Evolutionary conservation across 257 asterid species (phyloP), one percentile per base, ranked within the genome.

Genomic region (Asclepias syriaca): DNA sequence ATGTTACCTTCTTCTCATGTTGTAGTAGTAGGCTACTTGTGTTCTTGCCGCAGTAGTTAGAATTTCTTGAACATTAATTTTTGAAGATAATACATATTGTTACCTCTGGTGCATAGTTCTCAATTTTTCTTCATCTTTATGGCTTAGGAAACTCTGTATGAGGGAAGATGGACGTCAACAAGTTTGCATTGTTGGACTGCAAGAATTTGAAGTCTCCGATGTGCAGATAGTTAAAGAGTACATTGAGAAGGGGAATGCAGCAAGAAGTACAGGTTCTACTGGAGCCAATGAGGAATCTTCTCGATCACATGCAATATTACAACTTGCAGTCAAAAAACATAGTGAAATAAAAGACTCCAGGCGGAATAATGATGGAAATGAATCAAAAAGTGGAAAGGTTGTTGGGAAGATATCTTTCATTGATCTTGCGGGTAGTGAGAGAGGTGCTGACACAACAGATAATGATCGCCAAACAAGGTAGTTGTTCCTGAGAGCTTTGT

Each of bases 241-340:
- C 69, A 95, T 92, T 75, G 95, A 90, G 87, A 90, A 79, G 81
- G 99, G 99, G 73, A 92, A 90, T 79, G 87, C 95, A 21, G 78
- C 96, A 53, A 88, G 98, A 87, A 92, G 97, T 79, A 95, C 96
- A 14, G 99, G 98, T 61, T 88, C 99, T 19, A 95, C 98, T 14
- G 96, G 98, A 86, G 99, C 98, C 74, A 95, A 95, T 75, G 98
- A 95, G 77, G 99, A 95, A 87, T 95, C 99, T 53, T 95, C 97
- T n/a, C 85, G 99, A 69, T 92, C 99, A 37, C 99, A 95, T 78
- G 97, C 99, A 66, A 95, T 95, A 75, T 76, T 95, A 85, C 99
- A 92, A 81, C 88, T 95, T 73, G 96, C 74, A 58, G 89, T 95
- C 69, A 92, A 95, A 88, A 92, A 92, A 77, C 99, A 95, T 79